A percentile compares a stretch with the other conserved stretches of the same genome.
Conservation (phyloP, 768 basidiomycete genomes). For the Auricularia sp. region DNA sequence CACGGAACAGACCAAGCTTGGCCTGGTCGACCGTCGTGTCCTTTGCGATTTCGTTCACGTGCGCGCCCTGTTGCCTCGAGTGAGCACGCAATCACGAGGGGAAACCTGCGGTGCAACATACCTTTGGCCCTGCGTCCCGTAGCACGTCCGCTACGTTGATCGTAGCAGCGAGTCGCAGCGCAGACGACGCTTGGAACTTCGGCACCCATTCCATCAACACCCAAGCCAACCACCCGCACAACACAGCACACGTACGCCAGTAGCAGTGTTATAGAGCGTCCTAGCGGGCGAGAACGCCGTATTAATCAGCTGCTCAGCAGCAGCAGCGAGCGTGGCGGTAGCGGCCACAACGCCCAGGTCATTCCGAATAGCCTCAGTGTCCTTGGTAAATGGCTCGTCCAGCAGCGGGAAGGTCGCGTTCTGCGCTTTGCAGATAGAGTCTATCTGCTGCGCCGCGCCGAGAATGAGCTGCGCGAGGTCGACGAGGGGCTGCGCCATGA, state of each 20-base stretch:
- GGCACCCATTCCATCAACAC: no score
- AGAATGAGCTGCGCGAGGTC: background rate
- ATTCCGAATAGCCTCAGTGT: background rate
- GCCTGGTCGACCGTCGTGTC: slow-evolving; percentile 21
- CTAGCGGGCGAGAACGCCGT: background rate
- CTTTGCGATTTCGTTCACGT: slow-evolving; percentile 28
- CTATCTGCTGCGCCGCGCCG: background rate
- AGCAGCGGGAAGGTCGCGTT: background rate
- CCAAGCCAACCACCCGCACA: no score
- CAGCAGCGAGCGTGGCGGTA: background rate
- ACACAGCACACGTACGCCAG: no score
- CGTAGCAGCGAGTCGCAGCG: slow-evolving; percentile 21
- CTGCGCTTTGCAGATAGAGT: background rate
- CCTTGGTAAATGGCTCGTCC: background rate
- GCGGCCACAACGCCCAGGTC: background rate
- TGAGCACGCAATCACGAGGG: slow-evolving; percentile 17
- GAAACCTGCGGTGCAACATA: slow-evolving; percentile 4
- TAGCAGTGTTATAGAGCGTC: background rate
- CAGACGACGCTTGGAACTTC: slow-evolving; percentile 15
- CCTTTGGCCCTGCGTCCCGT: slow-evolving; percentile 29
- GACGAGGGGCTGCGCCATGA: background rate
- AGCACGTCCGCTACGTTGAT: slow-evolving; percentile 32
- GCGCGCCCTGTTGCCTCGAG: slow-evolving; percentile 13
- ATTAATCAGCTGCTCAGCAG: background rate
- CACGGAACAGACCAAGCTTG: slow-evolving; percentile 23